A percentile compares a stretch with the other conserved stretches of the same genome.
phyloP scores from a whole-genome alignment of 768 basidiomycete genomes.

The Porphyrellus cyaneotinctus region DNA sequence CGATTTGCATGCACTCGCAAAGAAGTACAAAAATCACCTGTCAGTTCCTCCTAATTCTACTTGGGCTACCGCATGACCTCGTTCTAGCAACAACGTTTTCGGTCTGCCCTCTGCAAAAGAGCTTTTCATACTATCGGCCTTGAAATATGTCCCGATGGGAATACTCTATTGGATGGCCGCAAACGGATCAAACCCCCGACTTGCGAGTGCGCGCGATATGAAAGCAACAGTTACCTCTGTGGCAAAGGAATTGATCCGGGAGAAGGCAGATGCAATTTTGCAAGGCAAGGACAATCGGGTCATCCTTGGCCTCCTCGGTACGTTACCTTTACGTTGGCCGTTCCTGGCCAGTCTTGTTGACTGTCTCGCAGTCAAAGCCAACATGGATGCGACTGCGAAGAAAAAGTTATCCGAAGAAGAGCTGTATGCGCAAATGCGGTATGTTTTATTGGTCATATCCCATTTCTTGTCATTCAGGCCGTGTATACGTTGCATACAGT shows the following conservation, averaged over 20 bases:
- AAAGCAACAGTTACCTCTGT: background rate
- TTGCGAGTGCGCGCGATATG: background rate
- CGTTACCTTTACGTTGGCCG: constrained; percentile 6
- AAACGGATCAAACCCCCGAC: background rate
- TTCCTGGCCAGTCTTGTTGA: background rate
- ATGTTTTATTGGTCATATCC: no score
- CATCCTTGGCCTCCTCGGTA: constrained; percentile 37
- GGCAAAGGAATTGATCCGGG: constrained; percentile 4
- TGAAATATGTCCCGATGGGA: constrained; percentile 1
- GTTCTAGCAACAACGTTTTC: constrained; percentile 5
- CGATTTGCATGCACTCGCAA: constrained; percentile 1
- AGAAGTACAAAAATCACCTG: constrained; percentile 6
- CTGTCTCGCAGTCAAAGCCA: background rate
- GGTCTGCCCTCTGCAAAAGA: constrained; percentile 5
- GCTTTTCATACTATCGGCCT: constrained; percentile 8
- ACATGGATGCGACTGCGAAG: constrained; percentile 13
- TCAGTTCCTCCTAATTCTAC: background rate
- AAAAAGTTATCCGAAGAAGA: constrained; percentile 13
- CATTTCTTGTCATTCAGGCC: no score
- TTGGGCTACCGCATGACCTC: background rate
- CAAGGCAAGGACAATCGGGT: constrained; percentile 11
- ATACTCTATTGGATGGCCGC: constrained; percentile 1
- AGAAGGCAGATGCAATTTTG: constrained; percentile 7
- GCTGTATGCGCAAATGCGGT: constrained; percentile 15
- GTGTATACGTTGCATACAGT: constrained; percentile 17